Evolutionary conservation across 768 basidiomycete species (phyloP).

Genomic region (Mycena alexandri): DNA sequence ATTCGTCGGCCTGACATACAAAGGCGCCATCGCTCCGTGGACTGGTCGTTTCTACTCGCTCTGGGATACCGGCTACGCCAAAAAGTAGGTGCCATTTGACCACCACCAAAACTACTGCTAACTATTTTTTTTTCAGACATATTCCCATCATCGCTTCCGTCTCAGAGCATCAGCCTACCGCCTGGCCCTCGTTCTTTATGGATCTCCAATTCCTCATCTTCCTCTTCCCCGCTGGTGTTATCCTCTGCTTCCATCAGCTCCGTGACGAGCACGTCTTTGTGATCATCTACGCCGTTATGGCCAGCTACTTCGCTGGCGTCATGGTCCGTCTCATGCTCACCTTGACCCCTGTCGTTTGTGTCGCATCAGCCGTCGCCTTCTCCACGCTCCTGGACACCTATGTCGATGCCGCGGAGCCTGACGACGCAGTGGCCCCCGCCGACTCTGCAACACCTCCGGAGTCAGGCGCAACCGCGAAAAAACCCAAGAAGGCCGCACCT

Average conservation of each 20-base stretch:
- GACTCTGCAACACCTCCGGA: constrained; percentile 47
- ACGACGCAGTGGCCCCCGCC: constrained; percentile 48
- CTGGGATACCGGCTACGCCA: constrained; percentile 99
- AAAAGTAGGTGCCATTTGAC: constrained; percentile 74
- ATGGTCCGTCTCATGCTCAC: constrained; percentile 99
- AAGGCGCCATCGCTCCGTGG: constrained; percentile 98
- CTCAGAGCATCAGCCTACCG: constrained; percentile 99
- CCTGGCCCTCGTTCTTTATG: constrained; percentile 99
- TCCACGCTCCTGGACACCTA: constrained; percentile 91
- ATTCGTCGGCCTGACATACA: constrained; percentile 87
- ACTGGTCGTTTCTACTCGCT: constrained; percentile 99
- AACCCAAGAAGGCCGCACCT: constrained; percentile 67
- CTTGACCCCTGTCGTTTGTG: constrained; percentile 96
- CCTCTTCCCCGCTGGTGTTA: constrained; percentile 96
- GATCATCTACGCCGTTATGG: constrained; percentile 96
- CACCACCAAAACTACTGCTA: constrained; percentile 25
- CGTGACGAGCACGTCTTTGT: constrained; percentile 98
- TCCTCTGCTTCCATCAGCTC: constrained; percentile 93
- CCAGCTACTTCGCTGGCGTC: constrained; percentile 98
- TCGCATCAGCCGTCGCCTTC: constrained; percentile 90
- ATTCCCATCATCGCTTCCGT: constrained; percentile 99
- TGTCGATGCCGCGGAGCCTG: constrained; percentile 85
- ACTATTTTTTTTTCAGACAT: constrained; percentile 63
- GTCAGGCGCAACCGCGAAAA: constrained; percentile 59
- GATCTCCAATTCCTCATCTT: constrained; percentile 98